phyloP scores from a whole-genome alignment of 164 flowering plant genomes.

The Umbellularia californica region DNA sequence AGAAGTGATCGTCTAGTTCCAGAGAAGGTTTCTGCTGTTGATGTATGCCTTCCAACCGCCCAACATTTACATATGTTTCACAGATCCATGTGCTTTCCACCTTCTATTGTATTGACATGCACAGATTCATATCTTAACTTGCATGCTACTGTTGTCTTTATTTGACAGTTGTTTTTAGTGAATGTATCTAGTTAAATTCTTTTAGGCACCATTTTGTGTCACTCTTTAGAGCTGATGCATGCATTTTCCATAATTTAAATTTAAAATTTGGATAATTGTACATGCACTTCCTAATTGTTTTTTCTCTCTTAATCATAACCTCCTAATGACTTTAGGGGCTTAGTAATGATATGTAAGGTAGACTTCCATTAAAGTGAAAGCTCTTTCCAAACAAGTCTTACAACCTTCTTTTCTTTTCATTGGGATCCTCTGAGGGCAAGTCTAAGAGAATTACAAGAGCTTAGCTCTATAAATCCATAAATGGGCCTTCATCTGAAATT shows the following conservation, averaged over 20 bases:
- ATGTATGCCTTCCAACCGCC: constrained; percentile 41
- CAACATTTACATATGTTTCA: not conserved
- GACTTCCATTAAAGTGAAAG: not conserved
- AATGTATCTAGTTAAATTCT: not conserved
- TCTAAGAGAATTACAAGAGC: too few species aligned
- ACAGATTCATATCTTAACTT: not conserved
- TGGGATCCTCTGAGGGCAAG: too few species aligned
- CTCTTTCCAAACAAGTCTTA: not conserved
- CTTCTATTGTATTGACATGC: not conserved
- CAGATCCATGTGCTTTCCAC: not conserved
- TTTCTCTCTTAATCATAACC: not conserved
- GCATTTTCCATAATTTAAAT: not conserved
- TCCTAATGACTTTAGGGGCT: not conserved
- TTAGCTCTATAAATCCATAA: too few species aligned
- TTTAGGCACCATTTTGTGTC: not conserved
- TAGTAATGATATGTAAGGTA: not conserved
- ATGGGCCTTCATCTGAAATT: too few species aligned
- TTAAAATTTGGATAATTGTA: not conserved
- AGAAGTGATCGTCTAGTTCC: constrained; percentile 85
- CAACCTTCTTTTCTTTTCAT: not conserved
- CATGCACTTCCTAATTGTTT: not conserved
- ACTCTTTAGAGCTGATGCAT: not conserved
- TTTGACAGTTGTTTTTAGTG: not conserved
- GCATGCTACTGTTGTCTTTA: not conserved
- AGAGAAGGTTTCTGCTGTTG: constrained; percentile 53